Base-by-base conservation (phyloP, 495 filamentous ascomycete genomes). In the Friedmanniomyces endolithicus region DNA sequence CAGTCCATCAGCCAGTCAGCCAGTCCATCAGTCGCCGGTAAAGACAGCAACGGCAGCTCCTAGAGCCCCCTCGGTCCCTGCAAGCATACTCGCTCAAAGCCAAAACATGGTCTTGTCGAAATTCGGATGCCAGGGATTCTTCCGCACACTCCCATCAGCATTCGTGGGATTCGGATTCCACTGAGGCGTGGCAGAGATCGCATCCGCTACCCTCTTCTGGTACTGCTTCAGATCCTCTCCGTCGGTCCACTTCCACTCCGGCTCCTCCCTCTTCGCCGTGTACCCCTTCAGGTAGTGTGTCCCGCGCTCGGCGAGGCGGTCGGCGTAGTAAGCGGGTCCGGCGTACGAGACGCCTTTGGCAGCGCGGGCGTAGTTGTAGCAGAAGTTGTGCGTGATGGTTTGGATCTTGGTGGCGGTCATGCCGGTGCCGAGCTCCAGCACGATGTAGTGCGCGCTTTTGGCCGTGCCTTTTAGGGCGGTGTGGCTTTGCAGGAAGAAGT, bases 281-380 rank as follows among this genome's bases (percentile, higher is more conserved):
- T 47, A 29, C 6, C 4, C 25, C 19, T 16, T 24, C 2, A 29
- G n/a, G 8, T 47, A 23, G 20, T 23, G 44, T 3, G 25, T 47
- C 11, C 25, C 44, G 44, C 20, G 20, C 12, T 41, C 37, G 17
- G 37, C 37, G 17, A 67, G 60, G 9, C 59, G 53, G 50, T 68
- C 65, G 33, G 66, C 63, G 57, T 64, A 64, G 61, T 65, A 67
- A 12, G 66, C 65, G 1, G 65, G 66, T 1, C 55, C 24, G 24
- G 49, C 56, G 56, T 65, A 65, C 17, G 63, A 65, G 14, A 65
- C 61, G 33, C 52, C 63, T 9, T 53, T 40, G n/a, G 66, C 64
- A 1, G 65, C 53, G 37, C 58, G 52, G 12, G 55, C 62, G 55
- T 62, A 68, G 44, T 46, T 52, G 53, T 66, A 60, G 56, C 65